Conservation (phyloP, 768 basidiomycete species). For the Lyophyllum atratum region DNA sequence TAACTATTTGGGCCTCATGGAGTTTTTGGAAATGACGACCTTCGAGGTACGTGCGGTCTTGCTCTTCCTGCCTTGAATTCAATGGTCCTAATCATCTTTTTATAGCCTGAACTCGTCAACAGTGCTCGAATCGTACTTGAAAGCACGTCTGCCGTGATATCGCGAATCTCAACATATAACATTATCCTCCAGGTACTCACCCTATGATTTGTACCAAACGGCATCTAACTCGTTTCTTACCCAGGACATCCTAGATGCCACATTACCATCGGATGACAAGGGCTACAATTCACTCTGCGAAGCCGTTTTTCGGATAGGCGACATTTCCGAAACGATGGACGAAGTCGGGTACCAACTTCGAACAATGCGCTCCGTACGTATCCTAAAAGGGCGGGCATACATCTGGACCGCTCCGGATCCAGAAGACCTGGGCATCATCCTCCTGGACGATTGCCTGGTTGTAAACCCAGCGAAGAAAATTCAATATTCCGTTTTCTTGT, state of each 20-base stretch:
- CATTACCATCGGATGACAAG: conserved; percentile 25
- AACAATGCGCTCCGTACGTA: conserved; percentile 29
- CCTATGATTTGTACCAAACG: neutral
- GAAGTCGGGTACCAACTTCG: conserved; percentile 40
- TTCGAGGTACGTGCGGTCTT: conserved; percentile 20
- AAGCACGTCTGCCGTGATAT: conserved; percentile 32
- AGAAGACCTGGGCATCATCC: conserved; percentile 29
- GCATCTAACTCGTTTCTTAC: neutral
- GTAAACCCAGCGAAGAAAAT: conserved; percentile 22
- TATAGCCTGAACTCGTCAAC: conserved; percentile 19
- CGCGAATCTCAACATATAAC: conserved; percentile 31
- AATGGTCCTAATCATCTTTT: neutral
- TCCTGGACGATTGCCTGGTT: conserved; percentile 36
- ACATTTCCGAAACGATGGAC: conserved; percentile 34
- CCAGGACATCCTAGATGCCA: conserved; percentile 30
- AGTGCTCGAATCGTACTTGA: conserved; percentile 28
- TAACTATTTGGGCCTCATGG: conserved; percentile 30
- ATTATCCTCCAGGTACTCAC: conserved; percentile 29
- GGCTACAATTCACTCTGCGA: conserved; percentile 37
- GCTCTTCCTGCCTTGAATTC: neutral
- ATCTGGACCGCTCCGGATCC: conserved; percentile 27
- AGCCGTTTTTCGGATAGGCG: conserved; percentile 28
- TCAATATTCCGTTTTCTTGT: conserved; percentile 34
- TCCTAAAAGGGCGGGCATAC: conserved; percentile 29
- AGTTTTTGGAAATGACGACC: conserved; percentile 24